A percentile compares a stretch with the other conserved stretches of the same genome.
Evolutionary conservation across 305 asterid genomes (phyloP).

Genomic region (Ajuga reptans): DNA sequence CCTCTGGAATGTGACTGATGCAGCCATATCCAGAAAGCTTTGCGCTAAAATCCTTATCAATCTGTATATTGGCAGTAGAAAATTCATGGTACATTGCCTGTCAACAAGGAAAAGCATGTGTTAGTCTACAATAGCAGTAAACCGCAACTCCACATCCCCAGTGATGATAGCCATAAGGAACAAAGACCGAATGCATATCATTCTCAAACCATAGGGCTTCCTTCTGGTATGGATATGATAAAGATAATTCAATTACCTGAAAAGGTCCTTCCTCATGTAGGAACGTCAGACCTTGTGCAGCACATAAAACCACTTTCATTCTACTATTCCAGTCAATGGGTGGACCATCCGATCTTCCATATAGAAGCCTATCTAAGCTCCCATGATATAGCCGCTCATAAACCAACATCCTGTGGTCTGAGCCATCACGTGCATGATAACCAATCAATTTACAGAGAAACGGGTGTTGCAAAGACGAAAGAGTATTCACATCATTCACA

Average conservation of each 20-base stretch:
- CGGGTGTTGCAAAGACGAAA: conserved; percentile 83
- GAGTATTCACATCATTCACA: conserved; percentile 71
- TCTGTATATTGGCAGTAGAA: conserved; percentile 84
- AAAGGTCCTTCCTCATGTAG: conserved; percentile 99
- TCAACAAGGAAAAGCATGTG: conserved; percentile 18
- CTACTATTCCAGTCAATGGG: conserved; percentile 98
- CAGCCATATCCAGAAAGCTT: conserved; percentile 98
- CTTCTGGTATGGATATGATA: not conserved
- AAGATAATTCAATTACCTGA: conserved; percentile 51
- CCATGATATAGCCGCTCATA: conserved; percentile 91
- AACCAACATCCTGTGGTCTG: conserved; percentile 81
- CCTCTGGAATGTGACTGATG: conserved; percentile 75
- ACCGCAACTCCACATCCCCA: conserved; percentile 8
- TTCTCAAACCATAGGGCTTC: not conserved
- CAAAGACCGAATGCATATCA: not conserved
- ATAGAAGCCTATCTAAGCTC: conserved; percentile 81
- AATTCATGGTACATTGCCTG: conserved; percentile 99
- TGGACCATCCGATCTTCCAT: conserved; percentile 92
- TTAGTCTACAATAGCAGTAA: conserved; percentile 6
- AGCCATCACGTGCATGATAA: conserved; percentile 91
- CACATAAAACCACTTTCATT: conserved; percentile 85
- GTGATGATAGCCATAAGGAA: not conserved
- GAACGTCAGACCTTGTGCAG: conserved; percentile 93
- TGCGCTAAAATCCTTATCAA: conserved; percentile 93
- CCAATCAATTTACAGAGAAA: conserved; percentile 82